These are phyloP conservation scores for Ophiostoma ulmi DNA, from an alignment of 2,329 filamentous ascomycete species.

Conservation along the genomic window DNA sequence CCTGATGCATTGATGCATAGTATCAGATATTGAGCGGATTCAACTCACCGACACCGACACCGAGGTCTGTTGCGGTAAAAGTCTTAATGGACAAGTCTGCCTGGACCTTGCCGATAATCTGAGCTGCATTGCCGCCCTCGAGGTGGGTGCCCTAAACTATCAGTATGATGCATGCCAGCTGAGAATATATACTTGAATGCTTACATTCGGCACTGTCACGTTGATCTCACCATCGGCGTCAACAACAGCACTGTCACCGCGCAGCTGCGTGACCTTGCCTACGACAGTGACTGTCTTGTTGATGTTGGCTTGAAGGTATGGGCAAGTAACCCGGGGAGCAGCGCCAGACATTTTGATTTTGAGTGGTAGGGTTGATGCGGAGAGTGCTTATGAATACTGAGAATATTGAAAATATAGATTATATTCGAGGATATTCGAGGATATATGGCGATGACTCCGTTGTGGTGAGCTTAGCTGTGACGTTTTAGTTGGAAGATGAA, in stretches of 20 bases:
- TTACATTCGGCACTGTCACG: slow-evolving; percentile 64
- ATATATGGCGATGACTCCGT: background rate
- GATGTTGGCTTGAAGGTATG: slow-evolving; percentile 72
- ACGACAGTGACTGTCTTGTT: slow-evolving; percentile 74
- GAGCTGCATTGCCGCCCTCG: slow-evolving; percentile 62
- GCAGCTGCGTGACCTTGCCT: slow-evolving; percentile 76
- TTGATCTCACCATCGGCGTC: slow-evolving; percentile 76
- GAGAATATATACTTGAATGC: slow-evolving; percentile 9
- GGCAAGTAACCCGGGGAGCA: slow-evolving; percentile 74
- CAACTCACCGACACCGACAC: slow-evolving; percentile 59
- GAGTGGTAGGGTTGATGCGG: background rate
- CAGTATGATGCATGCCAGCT: background rate
- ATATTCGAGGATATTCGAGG: background rate
- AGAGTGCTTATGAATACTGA: background rate
- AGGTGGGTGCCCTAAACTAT: slow-evolving; percentile 61
- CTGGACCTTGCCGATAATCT: slow-evolving; percentile 77
- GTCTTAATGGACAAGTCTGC: slow-evolving; percentile 67
- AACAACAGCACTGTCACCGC: slow-evolving; percentile 72
- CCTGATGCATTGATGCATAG: background rate
- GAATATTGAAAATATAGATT: background rate
- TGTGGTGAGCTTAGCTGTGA: slow-evolving; percentile 5
- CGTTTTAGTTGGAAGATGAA: slow-evolving; percentile 1
- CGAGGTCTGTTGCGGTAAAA: slow-evolving; percentile 64
- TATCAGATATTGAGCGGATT: background rate
- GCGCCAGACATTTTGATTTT: background rate